These are phyloP conservation scores for Candida ponderosae DNA, from an alignment of 805 yeast species.

Conservation along the genomic window DNA sequence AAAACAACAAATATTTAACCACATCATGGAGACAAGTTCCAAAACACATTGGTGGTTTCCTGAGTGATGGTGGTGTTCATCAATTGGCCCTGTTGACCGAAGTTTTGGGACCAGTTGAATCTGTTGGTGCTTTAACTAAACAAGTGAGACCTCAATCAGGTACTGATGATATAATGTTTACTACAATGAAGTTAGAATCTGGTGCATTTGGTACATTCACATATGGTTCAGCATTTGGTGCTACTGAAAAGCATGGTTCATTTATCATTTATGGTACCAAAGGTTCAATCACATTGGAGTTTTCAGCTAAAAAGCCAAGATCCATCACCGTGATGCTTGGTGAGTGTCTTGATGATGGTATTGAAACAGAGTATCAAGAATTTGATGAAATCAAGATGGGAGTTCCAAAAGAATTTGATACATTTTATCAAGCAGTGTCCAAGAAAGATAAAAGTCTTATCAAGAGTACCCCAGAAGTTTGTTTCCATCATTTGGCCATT, in stretches of 20 bases:
- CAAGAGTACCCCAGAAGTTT: conserved; percentile 59
- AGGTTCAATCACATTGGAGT: conserved; percentile 68
- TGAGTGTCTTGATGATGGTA: conserved; percentile 16
- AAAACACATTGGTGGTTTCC: conserved; percentile 85
- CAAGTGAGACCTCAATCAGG: conserved; percentile 78
- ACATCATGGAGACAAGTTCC: conserved; percentile 90
- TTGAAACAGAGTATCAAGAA: conserved; percentile 15
- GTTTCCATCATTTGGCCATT: conserved; percentile 90
- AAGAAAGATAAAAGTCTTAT: conserved; percentile 53
- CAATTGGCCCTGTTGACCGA: conserved; percentile 83
- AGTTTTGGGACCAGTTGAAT: conserved; percentile 65
- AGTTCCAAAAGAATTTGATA: conserved; percentile 52
- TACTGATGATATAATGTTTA: conserved; percentile 70
- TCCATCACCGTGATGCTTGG: conserved; percentile 25
- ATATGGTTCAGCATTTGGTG: conserved; percentile 83
- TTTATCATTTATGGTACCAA: conserved; percentile 71
- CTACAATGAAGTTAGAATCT: conserved; percentile 52
- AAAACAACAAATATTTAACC: conserved; percentile 47
- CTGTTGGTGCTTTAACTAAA: conserved; percentile 67
- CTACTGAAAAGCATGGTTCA: conserved; percentile 57
- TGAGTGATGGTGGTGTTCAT: conserved; percentile 96
- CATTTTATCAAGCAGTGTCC: conserved; percentile 52
- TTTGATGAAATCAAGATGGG: conserved; percentile 34
- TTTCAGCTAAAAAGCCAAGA: conserved; percentile 36
- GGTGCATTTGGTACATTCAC: conserved; percentile 78